Percentiles rank a stretch among this genome's conserved stretches.
Conservation (phyloP, 768 basidiomycete genomes). For the Myochromella boudieri region DNA sequence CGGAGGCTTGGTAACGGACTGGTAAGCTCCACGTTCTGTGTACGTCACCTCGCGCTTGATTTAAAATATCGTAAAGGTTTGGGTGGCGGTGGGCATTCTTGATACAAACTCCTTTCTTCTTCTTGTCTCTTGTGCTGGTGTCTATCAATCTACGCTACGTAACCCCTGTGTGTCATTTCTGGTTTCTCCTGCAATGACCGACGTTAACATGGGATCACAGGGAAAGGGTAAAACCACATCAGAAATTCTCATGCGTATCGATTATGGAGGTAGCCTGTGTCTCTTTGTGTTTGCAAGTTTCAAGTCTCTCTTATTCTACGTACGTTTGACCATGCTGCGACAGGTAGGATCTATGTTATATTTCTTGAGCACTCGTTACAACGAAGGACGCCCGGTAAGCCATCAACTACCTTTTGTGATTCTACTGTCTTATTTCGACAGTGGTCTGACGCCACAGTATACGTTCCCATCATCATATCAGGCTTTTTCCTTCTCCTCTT, state of each 20-base stretch:
- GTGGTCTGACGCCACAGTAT: constrained; percentile 60
- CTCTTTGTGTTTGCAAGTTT: constrained; percentile 55
- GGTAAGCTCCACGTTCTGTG: constrained; percentile 35
- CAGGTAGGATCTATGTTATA: constrained; percentile 60
- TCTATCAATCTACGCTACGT: constrained; percentile 60
- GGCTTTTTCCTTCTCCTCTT: constrained; percentile 50
- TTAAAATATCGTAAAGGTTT: constrained; percentile 40
- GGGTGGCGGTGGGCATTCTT: constrained; percentile 87
- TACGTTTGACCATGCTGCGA: too few relatives aligned
- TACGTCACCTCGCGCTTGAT: neutral
- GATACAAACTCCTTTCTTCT: constrained; percentile 68
- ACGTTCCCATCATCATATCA: constrained; percentile 45
- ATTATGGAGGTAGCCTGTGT: constrained; percentile 72
- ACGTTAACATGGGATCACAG: constrained; percentile 32
- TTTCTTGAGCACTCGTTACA: constrained; percentile 71
- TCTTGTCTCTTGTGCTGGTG: constrained; percentile 56
- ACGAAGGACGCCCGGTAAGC: constrained; percentile 60
- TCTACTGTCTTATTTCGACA: constrained; percentile 22
- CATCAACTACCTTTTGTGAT: neutral
- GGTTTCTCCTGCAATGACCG: constrained; percentile 11
- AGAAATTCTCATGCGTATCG: constrained; percentile 72
- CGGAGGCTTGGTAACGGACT: constrained; percentile 69
- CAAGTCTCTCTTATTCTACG: too few relatives aligned
- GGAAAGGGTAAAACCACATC: constrained; percentile 64
- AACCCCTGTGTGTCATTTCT: constrained; percentile 59